phyloP scores from a whole-genome alignment of 352 stramenopile genomes.

The Phytophthora gonapodyides region DNA sequence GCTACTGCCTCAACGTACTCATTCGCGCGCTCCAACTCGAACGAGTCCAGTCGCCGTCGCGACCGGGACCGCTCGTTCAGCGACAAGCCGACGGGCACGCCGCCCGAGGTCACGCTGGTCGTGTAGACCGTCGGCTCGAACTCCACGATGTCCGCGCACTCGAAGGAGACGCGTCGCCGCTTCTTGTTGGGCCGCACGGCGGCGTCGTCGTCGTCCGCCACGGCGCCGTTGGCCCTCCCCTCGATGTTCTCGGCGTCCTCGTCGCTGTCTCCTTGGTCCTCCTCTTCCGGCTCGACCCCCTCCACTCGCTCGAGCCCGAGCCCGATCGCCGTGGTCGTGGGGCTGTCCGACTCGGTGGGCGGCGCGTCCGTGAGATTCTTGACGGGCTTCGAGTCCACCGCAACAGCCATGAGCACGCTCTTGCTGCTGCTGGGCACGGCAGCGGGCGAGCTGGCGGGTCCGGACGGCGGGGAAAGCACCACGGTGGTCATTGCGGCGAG shows the following conservation, averaged over 20 bases:
- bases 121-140: conserved; percentile 87
- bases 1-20: conserved; percentile 44
- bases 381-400: conserved; percentile 16
- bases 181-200: conserved; percentile 53
- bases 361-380: conserved; percentile 25
- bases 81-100: conserved; percentile 77
- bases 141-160: conserved; percentile 85
- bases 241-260: conserved; percentile 37
- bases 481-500: conserved; percentile 51
- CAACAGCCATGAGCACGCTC: conserved; percentile 26
- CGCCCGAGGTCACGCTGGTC: conserved; percentile 78
- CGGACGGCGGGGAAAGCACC: conserved; percentile 45
- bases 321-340: conserved; percentile 28
- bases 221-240: conserved; percentile 18
- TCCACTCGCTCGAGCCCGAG: conserved; percentile 12
- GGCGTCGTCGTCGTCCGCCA: conserved; percentile 7
- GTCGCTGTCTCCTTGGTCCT: conserved; percentile 20
- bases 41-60: conserved; percentile 79
- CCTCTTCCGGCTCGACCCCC: conserved; percentile 16
- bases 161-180: conserved; percentile 69
- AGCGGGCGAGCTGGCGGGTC: conserved; percentile 25
- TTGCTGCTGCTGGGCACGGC: conserved; percentile 30
- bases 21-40: conserved; percentile 70
- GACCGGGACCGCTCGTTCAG: conserved; percentile 76
- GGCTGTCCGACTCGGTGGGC: conserved; percentile 24